Evolutionary conservation across 108 stramenopile species (phyloP).

Genomic region (Thalassiosira profunda): DNA sequence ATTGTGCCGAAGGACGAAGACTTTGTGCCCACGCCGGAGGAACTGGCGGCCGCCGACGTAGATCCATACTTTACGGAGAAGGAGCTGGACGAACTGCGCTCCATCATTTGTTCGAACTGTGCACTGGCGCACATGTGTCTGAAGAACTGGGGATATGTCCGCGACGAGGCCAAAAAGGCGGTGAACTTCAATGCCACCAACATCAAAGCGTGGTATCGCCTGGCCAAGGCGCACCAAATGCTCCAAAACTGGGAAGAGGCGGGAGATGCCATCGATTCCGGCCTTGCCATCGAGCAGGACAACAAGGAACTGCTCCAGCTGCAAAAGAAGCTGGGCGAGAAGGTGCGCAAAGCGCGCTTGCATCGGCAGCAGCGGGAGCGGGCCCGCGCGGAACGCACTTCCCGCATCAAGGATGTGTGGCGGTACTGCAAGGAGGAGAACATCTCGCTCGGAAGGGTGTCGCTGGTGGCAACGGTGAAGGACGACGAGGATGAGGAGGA

Average conservation of each 20-base stretch:
- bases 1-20: constrained; percentile 69
- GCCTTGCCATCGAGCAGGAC: constrained; percentile 60
- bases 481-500: constrained; percentile 78
- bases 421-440: constrained; percentile 78
- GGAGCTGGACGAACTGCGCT: constrained; percentile 73
- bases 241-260: constrained; percentile 85
- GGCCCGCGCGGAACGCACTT: constrained; percentile 74
- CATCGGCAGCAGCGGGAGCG: constrained; percentile 83
- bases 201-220: constrained; percentile 90
- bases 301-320: constrained; percentile 80
- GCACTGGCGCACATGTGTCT: constrained; percentile 86
- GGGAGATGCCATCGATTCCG: constrained; percentile 83
- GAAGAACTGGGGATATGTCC: constrained; percentile 88
- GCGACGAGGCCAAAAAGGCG: constrained; percentile 71
- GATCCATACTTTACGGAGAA: constrained; percentile 62
- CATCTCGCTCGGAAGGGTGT: constrained; percentile 76
- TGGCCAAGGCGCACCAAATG: constrained; percentile 86
- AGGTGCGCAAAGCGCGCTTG: constrained; percentile 69
- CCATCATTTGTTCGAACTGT: constrained; percentile 75
- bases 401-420: constrained; percentile 87
- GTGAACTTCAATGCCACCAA: constrained; percentile 69
- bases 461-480: constrained; percentile 76
- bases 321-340: constrained; percentile 56
- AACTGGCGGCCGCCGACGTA: constrained; percentile 28
- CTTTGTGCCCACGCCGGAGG: constrained; percentile 58